Evolutionary conservation across 257 asterid genomes (phyloP), one percentile per base, ranked within the genome.

Genomic region (Asclepias syriaca): DNA sequence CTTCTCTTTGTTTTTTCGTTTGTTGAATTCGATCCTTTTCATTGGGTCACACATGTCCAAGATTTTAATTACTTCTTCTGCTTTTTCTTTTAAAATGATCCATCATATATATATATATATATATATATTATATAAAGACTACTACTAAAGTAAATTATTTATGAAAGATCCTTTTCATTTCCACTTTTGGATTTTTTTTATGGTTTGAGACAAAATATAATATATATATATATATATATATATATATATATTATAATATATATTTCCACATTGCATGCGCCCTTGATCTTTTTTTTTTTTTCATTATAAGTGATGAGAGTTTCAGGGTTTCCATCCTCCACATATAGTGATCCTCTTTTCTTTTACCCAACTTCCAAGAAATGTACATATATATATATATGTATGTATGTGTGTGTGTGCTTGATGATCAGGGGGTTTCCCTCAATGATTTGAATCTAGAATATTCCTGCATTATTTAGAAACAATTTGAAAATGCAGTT

Each of bases 371-470:
- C 39, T 4, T 34, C 39, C 39, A 34, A 34, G 39, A 34, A 34
- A 34, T 34, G 39, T 34, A 34, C 0, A 34, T 2, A 34, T 34
- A 34, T 34, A 34, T 34, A 34, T 34, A 34, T 34, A 34, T 43
- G 0, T 43, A 1, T 43, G 0, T 43, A 8, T 43, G 1, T 43
- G 12, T 43, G 48, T 43, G 48, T 43, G 27, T 6, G 1, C 24
- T 54, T n/a, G 27, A 54, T 54, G 37, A 19, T 19, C 2, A 21
- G 8, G 3, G 13, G 71, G 29, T 77, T 53, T 40, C 45, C 74
- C 60, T 56, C 65, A 43, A 56, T 74, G 3, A 66, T 55, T 66
- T 66, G 49, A 74, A 53, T 45, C 77, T 56, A 66, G 73, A 74
- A 66, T 54, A 43, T 66, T 39, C 71, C 24, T 43, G 48, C 43